Evolutionary conservation across 2,329 filamentous ascomycete species (phyloP).

Genomic region (Sporothrix sp.): DNA sequence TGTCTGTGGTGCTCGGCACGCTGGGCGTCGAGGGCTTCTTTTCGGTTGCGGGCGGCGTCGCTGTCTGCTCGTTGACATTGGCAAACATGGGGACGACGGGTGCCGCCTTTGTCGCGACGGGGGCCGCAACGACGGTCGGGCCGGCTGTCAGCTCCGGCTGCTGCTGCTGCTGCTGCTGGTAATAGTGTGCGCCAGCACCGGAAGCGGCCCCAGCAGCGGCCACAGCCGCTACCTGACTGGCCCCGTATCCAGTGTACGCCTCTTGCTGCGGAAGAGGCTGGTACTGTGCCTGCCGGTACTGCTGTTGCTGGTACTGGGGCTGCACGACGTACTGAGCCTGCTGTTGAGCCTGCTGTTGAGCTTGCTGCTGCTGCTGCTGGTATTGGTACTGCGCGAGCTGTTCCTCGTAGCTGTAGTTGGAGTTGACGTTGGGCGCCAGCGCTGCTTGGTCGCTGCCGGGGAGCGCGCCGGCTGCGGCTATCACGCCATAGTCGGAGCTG

Average conservation of each 20-base stretch:
- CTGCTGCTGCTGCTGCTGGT: not conserved
- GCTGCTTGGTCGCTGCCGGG: constrained; percentile 33
- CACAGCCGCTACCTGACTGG: no score
- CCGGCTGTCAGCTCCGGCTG: not conserved
- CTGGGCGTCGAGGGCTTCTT: no score
- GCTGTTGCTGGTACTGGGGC: constrained; percentile 21
- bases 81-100: constrained; percentile 8
- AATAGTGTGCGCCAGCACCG: not conserved
- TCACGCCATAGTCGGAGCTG: constrained; percentile 33
- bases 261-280: constrained; percentile 8
- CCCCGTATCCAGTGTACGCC: no score
- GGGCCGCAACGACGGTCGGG: not conserved
- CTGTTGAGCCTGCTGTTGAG: not conserved
- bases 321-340: not conserved
- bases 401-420: not conserved
- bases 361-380: not conserved
- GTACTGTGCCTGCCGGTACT: constrained; percentile 27
- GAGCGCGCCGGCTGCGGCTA: constrained; percentile 47
- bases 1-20: not conserved
- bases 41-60: not conserved
- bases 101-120: not conserved
- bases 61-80: not conserved
- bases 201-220: no score
- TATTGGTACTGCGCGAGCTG: not conserved
- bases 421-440: not conserved